Percentiles rank a stretch among this genome's conserved stretches.
Evolutionary conservation across 73 alveolate genomes (phyloP).

Genomic region (Strombidium stylifer): DNA sequence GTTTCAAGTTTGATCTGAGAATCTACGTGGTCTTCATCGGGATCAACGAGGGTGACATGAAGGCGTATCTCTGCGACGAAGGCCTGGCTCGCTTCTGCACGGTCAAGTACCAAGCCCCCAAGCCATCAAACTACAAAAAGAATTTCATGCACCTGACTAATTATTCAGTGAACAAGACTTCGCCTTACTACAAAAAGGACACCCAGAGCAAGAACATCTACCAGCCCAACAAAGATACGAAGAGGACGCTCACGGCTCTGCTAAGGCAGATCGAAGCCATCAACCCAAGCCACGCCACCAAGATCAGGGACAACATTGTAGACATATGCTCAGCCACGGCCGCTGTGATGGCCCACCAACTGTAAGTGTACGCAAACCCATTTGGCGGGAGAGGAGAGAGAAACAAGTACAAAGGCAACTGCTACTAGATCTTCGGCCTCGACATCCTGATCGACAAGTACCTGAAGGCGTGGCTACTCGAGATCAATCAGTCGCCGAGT

Average conservation of each 20-base stretch:
- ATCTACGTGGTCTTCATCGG: conserved; percentile 57
- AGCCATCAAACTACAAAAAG: neutral
- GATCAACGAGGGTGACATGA: conserved; percentile 48
- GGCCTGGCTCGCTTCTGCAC: conserved; percentile 69
- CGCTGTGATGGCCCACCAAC: conserved; percentile 1
- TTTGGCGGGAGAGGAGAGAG: conserved; percentile 11
- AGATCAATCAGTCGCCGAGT: conserved; percentile 84
- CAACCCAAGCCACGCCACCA: conserved; percentile 13
- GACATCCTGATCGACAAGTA: conserved; percentile 81
- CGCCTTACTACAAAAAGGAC: conserved; percentile 28
- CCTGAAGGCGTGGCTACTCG: conserved; percentile 85
- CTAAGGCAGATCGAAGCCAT: conserved; percentile 22
- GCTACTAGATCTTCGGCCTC: conserved; percentile 79
- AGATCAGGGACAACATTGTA: conserved; percentile 3
- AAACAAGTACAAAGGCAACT: conserved; percentile 24
- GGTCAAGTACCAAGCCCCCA: too few species aligned
- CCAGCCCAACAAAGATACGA: neutral
- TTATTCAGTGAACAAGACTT: conserved; percentile 57
- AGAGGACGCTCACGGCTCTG: conserved; percentile 24
- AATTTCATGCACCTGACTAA: conserved; percentile 61
- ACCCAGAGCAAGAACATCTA: conserved; percentile 19
- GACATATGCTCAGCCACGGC: conserved; percentile 14
- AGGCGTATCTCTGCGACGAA: conserved; percentile 55
- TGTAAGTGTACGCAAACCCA: conserved; percentile 19
- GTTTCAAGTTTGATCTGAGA: conserved; percentile 64